Conservation (phyloP, 2,329 filamentous ascomycete genomes). For the Paecilomyces variotii region DNA sequence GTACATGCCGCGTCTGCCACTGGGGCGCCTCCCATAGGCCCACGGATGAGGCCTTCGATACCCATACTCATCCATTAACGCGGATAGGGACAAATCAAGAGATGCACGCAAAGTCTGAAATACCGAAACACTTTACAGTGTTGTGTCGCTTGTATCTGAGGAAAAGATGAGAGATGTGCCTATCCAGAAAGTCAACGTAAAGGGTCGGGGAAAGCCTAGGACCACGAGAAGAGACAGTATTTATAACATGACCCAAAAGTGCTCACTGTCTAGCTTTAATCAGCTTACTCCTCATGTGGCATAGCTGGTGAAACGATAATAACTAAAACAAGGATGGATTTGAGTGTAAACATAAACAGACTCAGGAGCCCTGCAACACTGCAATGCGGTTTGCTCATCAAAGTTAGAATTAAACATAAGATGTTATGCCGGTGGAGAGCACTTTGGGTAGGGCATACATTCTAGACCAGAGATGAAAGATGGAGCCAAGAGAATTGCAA, state of each 20-base stretch:
- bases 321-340: background rate
- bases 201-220: background rate
- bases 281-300: background rate
- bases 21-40: background rate
- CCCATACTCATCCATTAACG: background rate
- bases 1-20: background rate
- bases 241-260: background rate
- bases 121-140: background rate
- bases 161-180: background rate
- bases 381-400: background rate
- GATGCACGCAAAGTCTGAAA: background rate
- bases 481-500: background rate
- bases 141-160: background rate
- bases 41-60: background rate
- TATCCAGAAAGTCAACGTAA: background rate
- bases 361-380: background rate
- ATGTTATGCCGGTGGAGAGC: background rate
- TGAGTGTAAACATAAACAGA: background rate
- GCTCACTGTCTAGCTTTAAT: background rate
- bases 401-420: background rate
- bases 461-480: background rate
- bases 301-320: background rate
- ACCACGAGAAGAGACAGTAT: background rate
- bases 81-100: background rate
- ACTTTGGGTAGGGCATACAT: background rate